These are phyloP conservation scores for Fusarium chaquense DNA, from an alignment of 2,329 filamentous ascomycete species.

Conservation along the genomic window DNA sequence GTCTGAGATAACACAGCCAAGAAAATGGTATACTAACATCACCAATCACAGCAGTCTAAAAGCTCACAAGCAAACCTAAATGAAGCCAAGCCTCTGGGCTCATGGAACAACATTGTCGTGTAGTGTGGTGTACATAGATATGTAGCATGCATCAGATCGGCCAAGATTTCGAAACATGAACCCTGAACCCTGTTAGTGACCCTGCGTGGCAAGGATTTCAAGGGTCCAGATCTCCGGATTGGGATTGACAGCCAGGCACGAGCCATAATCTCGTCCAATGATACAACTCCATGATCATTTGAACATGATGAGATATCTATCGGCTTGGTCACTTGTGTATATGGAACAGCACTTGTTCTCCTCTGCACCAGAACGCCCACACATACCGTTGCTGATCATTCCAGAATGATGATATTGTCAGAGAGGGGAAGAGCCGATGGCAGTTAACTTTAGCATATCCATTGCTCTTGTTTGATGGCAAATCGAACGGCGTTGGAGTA, in stretches of 20 bases:
- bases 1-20: slow-evolving; percentile 4
- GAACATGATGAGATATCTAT: background rate
- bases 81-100: slow-evolving; percentile 28
- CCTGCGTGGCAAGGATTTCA: slow-evolving; percentile 31
- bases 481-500: background rate
- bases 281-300: slow-evolving; percentile 3
- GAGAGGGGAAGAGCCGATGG: background rate
- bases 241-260: slow-evolving; percentile 31
- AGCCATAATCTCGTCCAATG: slow-evolving; percentile 30
- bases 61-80: slow-evolving; percentile 18
- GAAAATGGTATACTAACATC: slow-evolving; percentile 1
- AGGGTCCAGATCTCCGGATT: slow-evolving; percentile 39
- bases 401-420: background rate
- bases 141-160: slow-evolving; percentile 33
- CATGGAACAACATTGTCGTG: slow-evolving; percentile 5
- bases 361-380: background rate
- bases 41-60: slow-evolving; percentile 10
- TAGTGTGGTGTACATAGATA: slow-evolving; percentile 1
- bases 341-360: background rate
- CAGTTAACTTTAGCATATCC: background rate
- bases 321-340: background rate
- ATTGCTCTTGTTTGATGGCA: background rate
- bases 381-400: background rate
- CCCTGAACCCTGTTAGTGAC: slow-evolving; percentile 45
- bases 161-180: slow-evolving; percentile 33